These are phyloP conservation scores for Phylloporus scabripes DNA, from an alignment of 768 basidiomycete genomes.

Conservation along the genomic window DNA sequence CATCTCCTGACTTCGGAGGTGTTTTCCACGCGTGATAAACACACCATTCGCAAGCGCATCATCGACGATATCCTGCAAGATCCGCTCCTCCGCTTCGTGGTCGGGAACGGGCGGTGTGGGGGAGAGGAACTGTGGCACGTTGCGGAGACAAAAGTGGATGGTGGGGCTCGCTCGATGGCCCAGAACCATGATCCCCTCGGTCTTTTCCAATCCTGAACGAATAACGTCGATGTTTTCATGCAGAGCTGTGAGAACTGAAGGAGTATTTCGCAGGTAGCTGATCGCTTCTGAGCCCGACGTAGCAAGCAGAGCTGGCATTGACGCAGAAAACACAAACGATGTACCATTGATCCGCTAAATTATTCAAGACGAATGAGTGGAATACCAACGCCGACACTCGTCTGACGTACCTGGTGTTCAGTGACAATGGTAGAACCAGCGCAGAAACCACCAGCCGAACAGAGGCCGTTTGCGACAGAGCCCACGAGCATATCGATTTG, in stretches of 20 bases:
- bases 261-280: slow-evolving; percentile 67
- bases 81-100: slow-evolving; percentile 62
- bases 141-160: slow-evolving; percentile 73
- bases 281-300: slow-evolving; percentile 86
- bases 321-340: slow-evolving; percentile 93
- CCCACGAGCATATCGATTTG: slow-evolving; percentile 96
- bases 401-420: slow-evolving; percentile 68
- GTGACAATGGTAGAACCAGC: slow-evolving; percentile 80
- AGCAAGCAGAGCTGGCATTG: slow-evolving; percentile 85
- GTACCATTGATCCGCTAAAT: slow-evolving; percentile 88
- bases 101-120: slow-evolving; percentile 37
- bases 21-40: slow-evolving; percentile 77
- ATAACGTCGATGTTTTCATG: slow-evolving; percentile 78
- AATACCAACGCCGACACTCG: background rate
- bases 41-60: slow-evolving; percentile 78
- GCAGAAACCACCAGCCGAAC: slow-evolving; percentile 90
- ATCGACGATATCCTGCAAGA: slow-evolving; percentile 91
- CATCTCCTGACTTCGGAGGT: slow-evolving; percentile 79
- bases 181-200: slow-evolving; percentile 78
- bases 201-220: slow-evolving; percentile 73
- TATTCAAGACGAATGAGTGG: background rate
- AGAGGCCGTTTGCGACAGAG: slow-evolving; percentile 78
- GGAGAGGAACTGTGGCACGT: slow-evolving; percentile 19
- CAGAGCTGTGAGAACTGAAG: slow-evolving; percentile 67
- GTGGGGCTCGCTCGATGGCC: slow-evolving; percentile 84